These are phyloP conservation scores for Phytophthora megakarya DNA, from an alignment of 352 stramenopile species.

Conservation along the genomic window DNA sequence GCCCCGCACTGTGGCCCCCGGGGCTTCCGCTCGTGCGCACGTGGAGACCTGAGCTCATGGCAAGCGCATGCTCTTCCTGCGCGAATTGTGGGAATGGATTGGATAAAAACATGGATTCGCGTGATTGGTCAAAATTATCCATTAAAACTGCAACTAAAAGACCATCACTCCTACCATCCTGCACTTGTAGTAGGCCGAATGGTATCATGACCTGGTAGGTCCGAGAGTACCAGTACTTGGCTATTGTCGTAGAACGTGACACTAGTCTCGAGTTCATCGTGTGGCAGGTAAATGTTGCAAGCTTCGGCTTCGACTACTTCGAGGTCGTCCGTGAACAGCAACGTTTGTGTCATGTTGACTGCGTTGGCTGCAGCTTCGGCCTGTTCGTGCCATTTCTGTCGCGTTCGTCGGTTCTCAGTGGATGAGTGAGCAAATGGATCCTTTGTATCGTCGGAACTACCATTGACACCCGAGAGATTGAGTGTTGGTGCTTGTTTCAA, in stretches of 20 bases:
- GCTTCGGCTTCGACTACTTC: conserved; percentile 59
- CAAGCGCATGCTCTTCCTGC: conserved; percentile 17
- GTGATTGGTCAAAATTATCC: neutral
- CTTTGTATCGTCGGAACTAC: neutral
- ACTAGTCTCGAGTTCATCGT: conserved; percentile 65
- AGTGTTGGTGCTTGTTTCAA: conserved; percentile 52
- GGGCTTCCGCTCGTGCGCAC: conserved; percentile 30
- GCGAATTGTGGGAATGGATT: too few species aligned
- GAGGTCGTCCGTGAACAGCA: conserved; percentile 79
- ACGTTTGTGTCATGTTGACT: conserved; percentile 66
- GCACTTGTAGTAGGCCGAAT: conserved; percentile 57
- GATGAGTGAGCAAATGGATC: conserved; percentile 2
- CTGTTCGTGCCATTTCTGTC: conserved; percentile 49
- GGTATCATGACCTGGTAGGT: conserved; percentile 46
- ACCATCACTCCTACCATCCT: conserved; percentile 26
- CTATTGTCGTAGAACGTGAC: conserved; percentile 80
- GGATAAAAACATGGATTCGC: too few species aligned
- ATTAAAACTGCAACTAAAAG: neutral
- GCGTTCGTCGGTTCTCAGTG: conserved; percentile 47
- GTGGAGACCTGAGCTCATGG: conserved; percentile 33
- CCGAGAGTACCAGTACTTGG: conserved; percentile 69
- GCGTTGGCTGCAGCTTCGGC: conserved; percentile 45
- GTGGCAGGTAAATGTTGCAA: conserved; percentile 59
- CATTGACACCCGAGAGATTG: conserved; percentile 31
- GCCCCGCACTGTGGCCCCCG: neutral